A percentile compares a stretch with the other conserved stretches of the same genome.
These are phyloP conservation scores for Crinitomyces ghanaensis DNA, from an alignment of 805 yeast genomes.

Conservation along the genomic window DNA sequence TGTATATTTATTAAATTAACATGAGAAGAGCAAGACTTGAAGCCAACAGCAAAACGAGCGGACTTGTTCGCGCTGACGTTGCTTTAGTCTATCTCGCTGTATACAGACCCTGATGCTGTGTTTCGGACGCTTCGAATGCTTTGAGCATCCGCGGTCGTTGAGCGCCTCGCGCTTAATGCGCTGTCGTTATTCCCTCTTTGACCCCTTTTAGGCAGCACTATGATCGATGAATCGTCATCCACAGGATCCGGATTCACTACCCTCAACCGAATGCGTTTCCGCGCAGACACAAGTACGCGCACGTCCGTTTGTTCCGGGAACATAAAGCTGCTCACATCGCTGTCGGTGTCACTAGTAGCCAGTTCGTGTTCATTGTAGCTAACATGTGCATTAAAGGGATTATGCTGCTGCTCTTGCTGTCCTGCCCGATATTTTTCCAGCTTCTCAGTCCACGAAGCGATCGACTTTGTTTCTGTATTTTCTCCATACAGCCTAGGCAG, in stretches of 20 bases:
- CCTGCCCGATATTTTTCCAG: neutral
- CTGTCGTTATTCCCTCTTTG: neutral
- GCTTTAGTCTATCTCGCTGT: too few relatives aligned
- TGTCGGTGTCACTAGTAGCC: neutral
- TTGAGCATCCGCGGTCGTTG: neutral
- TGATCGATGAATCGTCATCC: constrained; percentile 1
- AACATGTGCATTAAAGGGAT: constrained; percentile 1
- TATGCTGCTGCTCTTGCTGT: constrained; percentile 1
- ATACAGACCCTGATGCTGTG: too few relatives aligned
- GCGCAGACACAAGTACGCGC: constrained; percentile 59
- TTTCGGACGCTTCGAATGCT: too few relatives aligned
- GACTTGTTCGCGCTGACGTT: too few relatives aligned
- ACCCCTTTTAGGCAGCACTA: constrained; percentile 3
- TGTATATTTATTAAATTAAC: too few relatives aligned
- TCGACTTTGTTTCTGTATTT: constrained; percentile 1
- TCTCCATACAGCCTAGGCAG: constrained; percentile 11
- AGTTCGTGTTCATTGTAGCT: neutral
- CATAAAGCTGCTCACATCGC: neutral
- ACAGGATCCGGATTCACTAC: constrained; percentile 50
- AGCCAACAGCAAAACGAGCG: too few relatives aligned
- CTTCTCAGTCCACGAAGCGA: constrained; percentile 1
- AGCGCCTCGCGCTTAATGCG: neutral
- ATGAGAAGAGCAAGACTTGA: too few relatives aligned
- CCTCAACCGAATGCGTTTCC: constrained; percentile 46
- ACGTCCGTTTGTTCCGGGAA: constrained; percentile 41